Evolutionary conservation across 768 basidiomycete species (phyloP).

Genomic region (Boletus subcaerulescens): DNA sequence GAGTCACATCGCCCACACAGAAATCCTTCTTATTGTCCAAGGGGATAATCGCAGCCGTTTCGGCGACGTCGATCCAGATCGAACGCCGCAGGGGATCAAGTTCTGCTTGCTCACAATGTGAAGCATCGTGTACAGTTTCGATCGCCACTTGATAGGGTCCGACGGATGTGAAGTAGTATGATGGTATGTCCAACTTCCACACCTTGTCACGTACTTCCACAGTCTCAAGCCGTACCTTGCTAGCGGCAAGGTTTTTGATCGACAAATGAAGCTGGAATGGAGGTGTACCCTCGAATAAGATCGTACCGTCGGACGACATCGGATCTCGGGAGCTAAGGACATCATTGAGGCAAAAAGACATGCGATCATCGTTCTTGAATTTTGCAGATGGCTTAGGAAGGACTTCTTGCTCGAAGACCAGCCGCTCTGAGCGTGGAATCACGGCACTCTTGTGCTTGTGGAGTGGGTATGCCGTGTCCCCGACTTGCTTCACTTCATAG

Average conservation of each 20-base stretch:
- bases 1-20: slow-evolving; percentile 86
- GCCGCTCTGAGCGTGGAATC: slow-evolving; percentile 65
- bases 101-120: slow-evolving; percentile 73
- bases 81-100: slow-evolving; percentile 59
- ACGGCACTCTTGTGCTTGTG: slow-evolving; percentile 58
- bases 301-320: slow-evolving; percentile 45
- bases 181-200: slow-evolving; percentile 74
- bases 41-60: slow-evolving; percentile 89
- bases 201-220: slow-evolving; percentile 46
- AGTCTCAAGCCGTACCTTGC: slow-evolving; percentile 55
- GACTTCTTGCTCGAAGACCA: slow-evolving; percentile 85
- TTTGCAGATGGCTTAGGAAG: slow-evolving; percentile 74
- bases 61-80: slow-evolving; percentile 91
- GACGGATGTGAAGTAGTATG: slow-evolving; percentile 71
- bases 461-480: slow-evolving; percentile 81
- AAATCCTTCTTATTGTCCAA: slow-evolving; percentile 75
- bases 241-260: slow-evolving; percentile 72
- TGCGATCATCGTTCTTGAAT: slow-evolving; percentile 64
- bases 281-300: slow-evolving; percentile 77
- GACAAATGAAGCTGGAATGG: slow-evolving; percentile 81
- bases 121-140: slow-evolving; percentile 75
- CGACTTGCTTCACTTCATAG: slow-evolving; percentile 88
- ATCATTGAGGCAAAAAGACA: slow-evolving; percentile 77
- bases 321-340: slow-evolving; percentile 53
- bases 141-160: slow-evolving; percentile 81